phyloP scores from a whole-genome alignment of 1,139 yeast species.

The Zygoascus hellenicus region DNA sequence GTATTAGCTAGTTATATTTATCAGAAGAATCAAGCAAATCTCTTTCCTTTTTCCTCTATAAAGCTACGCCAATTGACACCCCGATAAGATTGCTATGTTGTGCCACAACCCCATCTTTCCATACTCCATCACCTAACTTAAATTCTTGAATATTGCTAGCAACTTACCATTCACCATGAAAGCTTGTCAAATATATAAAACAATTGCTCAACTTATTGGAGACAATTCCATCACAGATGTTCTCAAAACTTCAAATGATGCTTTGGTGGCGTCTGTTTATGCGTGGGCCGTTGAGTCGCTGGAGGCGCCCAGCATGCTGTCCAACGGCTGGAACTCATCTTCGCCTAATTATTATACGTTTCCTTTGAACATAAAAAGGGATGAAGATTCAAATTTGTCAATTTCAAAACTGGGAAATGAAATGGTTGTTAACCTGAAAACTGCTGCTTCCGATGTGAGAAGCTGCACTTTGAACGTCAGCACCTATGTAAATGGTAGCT shows the following conservation, averaged over 20 bases:
- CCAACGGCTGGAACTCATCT: constrained; percentile 19
- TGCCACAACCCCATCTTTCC: no score
- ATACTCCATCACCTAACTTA: not conserved
- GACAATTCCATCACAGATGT: constrained; percentile 19
- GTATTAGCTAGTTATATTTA: no score
- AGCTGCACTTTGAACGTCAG: constrained; percentile 15
- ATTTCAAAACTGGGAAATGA: constrained; percentile 6
- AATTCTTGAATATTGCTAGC: not conserved
- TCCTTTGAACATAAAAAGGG: constrained; percentile 3
- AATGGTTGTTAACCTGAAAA: constrained; percentile 1
- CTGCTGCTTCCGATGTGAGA: constrained; percentile 12
- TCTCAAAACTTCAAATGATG: constrained; percentile 19
- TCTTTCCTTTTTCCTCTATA: no score
- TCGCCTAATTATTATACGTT: constrained; percentile 23
- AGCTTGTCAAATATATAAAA: constrained; percentile 24
- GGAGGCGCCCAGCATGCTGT: constrained; percentile 9
- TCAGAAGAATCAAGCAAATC: no score
- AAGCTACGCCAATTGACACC: no score
- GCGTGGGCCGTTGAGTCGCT: constrained; percentile 17
- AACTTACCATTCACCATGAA: constrained; percentile 14
- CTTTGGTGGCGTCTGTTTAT: constrained; percentile 23
- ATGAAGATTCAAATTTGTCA: not conserved
- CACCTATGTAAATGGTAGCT: constrained; percentile 17
- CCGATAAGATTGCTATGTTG: no score
- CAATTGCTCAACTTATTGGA: constrained; percentile 16